These are phyloP conservation scores for Aspergillus sojae DNA, from an alignment of 2,329 filamentous ascomycete genomes.

Conservation along the genomic window DNA sequence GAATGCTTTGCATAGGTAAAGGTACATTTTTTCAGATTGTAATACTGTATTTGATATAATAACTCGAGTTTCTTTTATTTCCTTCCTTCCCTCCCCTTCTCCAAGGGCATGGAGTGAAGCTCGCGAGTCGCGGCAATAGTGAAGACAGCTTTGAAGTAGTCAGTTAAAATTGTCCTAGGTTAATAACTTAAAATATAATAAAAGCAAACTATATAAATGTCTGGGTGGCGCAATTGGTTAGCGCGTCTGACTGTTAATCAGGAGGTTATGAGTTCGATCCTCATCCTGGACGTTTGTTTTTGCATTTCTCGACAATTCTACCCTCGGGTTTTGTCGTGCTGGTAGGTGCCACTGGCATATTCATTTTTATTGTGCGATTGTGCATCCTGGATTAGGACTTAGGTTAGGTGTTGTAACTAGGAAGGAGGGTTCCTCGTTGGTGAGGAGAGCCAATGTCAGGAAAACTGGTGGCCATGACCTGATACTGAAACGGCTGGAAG, in stretches of 20 bases:
- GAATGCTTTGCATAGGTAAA: too few relatives aligned
- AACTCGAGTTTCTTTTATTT: too few relatives aligned
- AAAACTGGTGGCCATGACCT: not conserved
- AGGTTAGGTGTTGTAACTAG: not conserved
- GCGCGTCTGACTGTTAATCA: not conserved
- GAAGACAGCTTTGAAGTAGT: too few relatives aligned
- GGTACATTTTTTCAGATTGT: too few relatives aligned
- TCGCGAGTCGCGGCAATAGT: too few relatives aligned
- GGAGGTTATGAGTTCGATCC: not conserved
- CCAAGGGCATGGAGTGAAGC: too few relatives aligned
- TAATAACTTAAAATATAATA: not conserved
- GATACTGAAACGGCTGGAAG: not conserved
- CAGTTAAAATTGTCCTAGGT: rapidly evolving
- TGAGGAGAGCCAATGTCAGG: not conserved
- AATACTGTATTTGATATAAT: too few relatives aligned
- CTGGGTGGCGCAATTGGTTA: not conserved
- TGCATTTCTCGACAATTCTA: too few relatives aligned
- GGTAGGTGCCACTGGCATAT: not conserved
- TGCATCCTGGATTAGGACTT: not conserved
- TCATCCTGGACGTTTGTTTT: not conserved
- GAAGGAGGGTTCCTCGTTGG: not conserved
- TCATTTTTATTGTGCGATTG: not conserved
- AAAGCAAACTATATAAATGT: not conserved
- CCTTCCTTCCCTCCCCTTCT: too few relatives aligned
- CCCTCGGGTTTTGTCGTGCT: not conserved